Evolutionary conservation across 371 early-diverging fungal genomes (phyloP).

Genomic region (Haplosporangium sp.): DNA sequence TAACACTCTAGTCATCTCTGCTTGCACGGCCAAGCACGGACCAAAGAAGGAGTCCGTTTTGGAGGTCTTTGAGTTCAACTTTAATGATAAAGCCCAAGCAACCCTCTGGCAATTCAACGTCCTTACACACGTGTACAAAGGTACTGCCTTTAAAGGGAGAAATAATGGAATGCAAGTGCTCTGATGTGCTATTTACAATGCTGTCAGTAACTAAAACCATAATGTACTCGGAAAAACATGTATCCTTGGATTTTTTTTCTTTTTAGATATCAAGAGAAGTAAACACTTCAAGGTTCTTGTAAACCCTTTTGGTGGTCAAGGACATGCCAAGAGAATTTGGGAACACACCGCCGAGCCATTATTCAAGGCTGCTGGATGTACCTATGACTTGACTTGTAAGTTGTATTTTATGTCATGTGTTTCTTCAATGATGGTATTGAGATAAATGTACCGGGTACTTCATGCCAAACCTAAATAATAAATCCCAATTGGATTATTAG

Average conservation of each 20-base stretch:
- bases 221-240: too few species aligned
- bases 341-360: constrained; percentile 71
- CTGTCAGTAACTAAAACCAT: too few species aligned
- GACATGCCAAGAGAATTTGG: constrained; percentile 70
- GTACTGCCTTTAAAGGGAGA: constrained; percentile 4
- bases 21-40: constrained; percentile 28
- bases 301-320: constrained; percentile 84
- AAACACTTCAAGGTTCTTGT: constrained; percentile 70
- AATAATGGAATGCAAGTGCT: too few species aligned
- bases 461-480: too few species aligned
- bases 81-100: constrained; percentile 34
- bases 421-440: too few species aligned
- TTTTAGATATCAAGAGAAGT: constrained; percentile 43
- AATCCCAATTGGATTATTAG: constrained; percentile 39
- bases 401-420: neutral
- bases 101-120: constrained; percentile 41
- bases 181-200: too few species aligned
- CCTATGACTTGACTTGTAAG: constrained; percentile 69
- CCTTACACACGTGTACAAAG: constrained; percentile 53
- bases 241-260: too few species aligned
- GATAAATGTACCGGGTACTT: too few species aligned
- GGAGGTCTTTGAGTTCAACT: constrained; percentile 22
- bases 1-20: constrained; percentile 13
- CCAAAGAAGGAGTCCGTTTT: constrained; percentile 40
- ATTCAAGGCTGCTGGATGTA: constrained; percentile 72